These are phyloP conservation scores for Globisporangium radiosum DNA, from an alignment of 352 stramenopile genomes.

Conservation along the genomic window DNA sequence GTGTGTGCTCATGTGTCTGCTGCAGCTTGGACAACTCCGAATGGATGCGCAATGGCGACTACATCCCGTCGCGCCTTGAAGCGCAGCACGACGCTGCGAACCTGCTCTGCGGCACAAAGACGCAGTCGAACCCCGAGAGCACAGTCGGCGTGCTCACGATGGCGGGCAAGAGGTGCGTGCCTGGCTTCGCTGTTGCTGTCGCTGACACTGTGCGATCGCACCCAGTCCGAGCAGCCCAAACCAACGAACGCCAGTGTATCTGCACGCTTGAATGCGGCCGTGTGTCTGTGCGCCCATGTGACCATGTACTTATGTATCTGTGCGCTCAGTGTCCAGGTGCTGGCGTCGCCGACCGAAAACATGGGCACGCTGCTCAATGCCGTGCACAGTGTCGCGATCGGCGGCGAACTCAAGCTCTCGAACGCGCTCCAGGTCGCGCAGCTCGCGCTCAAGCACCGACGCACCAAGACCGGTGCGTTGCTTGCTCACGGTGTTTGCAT, in stretches of 20 bases:
- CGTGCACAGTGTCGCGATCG: conserved; percentile 89
- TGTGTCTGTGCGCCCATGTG: neutral
- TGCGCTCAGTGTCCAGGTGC: conserved; percentile 80
- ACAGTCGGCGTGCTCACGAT: conserved; percentile 97
- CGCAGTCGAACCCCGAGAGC: conserved; percentile 96
- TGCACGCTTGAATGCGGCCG: neutral
- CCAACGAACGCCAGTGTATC: too few relatives aligned
- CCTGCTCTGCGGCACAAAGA: conserved; percentile 96
- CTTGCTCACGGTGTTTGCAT: neutral
- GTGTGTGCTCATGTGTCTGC: neutral
- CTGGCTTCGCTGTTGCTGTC: too few relatives aligned
- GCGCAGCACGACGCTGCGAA: conserved; percentile 98
- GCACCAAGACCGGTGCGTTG: conserved; percentile 95
- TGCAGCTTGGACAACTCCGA: conserved; percentile 94
- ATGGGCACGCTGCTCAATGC: conserved; percentile 95
- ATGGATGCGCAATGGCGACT: conserved; percentile 99
- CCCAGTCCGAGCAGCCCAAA: neutral
- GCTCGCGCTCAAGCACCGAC: conserved; percentile 97
- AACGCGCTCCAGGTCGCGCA: conserved; percentile 95
- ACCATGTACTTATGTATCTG: conserved; percentile 1
- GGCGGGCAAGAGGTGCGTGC: conserved; percentile 73
- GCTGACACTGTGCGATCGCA: neutral
- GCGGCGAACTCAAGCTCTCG: conserved; percentile 90
- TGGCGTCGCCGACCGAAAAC: conserved; percentile 97
- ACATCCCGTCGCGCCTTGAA: conserved; percentile 96